phyloP scores from a whole-genome alignment of 495 filamentous ascomycete genomes.

The Aspergillus nidulans region DNA sequence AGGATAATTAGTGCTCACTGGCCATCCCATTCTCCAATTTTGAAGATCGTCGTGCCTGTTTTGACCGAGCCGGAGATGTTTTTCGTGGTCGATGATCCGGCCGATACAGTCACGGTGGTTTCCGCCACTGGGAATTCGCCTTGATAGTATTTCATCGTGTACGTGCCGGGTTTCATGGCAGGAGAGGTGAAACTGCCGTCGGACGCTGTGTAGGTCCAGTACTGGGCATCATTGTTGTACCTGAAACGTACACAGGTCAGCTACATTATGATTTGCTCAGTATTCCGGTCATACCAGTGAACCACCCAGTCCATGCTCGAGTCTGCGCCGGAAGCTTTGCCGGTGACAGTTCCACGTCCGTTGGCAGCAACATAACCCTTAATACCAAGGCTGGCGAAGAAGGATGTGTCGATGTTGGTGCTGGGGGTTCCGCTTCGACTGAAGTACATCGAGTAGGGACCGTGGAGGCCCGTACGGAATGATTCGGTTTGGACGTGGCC shows the following conservation, averaged over 20 bases:
- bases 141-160: conserved; percentile 64
- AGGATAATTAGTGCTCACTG: conserved; percentile 17
- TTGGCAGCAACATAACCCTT: conserved; percentile 53
- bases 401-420: conserved; percentile 51
- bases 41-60: conserved; percentile 51
- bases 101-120: conserved; percentile 48
- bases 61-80: conserved; percentile 48
- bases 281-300: conserved; percentile 44
- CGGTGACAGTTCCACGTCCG: conserved; percentile 54
- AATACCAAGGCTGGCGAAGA: conserved; percentile 53
- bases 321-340: conserved; percentile 50
- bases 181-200: conserved; percentile 57
- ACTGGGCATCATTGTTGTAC: conserved; percentile 57
- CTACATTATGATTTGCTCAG: too few species aligned
- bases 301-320: conserved; percentile 50
- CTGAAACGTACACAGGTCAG: conserved; percentile 7
- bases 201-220: conserved; percentile 55
- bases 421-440: conserved; percentile 53
- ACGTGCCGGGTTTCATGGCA: conserved; percentile 62
- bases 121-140: conserved; percentile 56
- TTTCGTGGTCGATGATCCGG: conserved; percentile 47
- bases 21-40: conserved; percentile 62
- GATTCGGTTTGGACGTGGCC: conserved; percentile 54
- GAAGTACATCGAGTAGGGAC: conserved; percentile 60
- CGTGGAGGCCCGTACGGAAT: conserved; percentile 61